A percentile compares a stretch with the other conserved stretches of the same genome.
Conservation (phyloP, 75 land plant genomes). For the Sequoia sempervirens region DNA sequence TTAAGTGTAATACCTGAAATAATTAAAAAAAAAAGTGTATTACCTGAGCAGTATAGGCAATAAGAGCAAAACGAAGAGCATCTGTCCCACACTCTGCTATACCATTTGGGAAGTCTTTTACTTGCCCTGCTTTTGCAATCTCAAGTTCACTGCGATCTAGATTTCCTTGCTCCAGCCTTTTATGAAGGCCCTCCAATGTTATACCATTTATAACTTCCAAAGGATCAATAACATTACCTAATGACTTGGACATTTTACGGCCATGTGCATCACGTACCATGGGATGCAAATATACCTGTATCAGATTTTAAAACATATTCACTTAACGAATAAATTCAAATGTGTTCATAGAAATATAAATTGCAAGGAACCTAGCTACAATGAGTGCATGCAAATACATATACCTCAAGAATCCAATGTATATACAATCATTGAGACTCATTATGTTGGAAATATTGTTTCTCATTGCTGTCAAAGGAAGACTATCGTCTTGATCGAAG, state of each 20-base stretch:
- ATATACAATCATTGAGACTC: not conserved
- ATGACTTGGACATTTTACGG: slow-evolving; percentile 98
- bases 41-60: slow-evolving; percentile 58
- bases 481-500: no score
- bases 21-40: no score
- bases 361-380: not conserved
- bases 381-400: not conserved
- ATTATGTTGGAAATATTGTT: not conserved
- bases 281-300: slow-evolving; percentile 88
- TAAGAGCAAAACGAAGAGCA: slow-evolving; percentile 92
- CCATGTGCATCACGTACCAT: slow-evolving; percentile 99
- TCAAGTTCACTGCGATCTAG: slow-evolving; percentile 66
- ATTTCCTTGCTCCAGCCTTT: slow-evolving; percentile 79
- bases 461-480: no score
- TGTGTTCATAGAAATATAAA: not conserved
- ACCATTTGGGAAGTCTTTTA: slow-evolving; percentile 81
- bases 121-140: slow-evolving; percentile 72
- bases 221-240: slow-evolving; percentile 98
- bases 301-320: not conserved
- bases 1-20: slow-evolving; percentile 54
- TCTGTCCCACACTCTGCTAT: slow-evolving; percentile 95
- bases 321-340: not conserved
- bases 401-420: not conserved
- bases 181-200: slow-evolving; percentile 70
- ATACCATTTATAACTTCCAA: slow-evolving; percentile 92